A percentile compares a stretch with the other conserved stretches of the same genome.
Evolutionary conservation across 78 protist species (phyloP).

Genomic region (Thecamonas trahens): DNA sequence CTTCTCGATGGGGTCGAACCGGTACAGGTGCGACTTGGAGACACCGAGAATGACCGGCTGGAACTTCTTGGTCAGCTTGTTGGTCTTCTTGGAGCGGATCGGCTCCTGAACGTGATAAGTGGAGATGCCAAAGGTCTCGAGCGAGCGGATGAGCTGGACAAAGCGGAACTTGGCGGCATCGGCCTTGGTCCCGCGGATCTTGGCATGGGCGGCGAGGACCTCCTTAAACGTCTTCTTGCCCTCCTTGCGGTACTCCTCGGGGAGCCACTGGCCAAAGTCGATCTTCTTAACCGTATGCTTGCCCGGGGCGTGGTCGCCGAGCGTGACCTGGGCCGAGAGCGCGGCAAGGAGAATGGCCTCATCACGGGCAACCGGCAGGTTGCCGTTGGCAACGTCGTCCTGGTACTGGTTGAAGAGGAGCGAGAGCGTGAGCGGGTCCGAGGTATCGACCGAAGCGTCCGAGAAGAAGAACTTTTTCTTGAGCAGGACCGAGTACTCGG

Average conservation of each 20-base stretch:
- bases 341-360: constrained; percentile 53
- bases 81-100: neutral
- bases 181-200: constrained; percentile 40
- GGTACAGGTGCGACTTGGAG: constrained; percentile 45
- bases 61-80: neutral
- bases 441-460: constrained; percentile 45
- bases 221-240: too few relatives aligned
- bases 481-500: constrained; percentile 25
- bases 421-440: constrained; percentile 53
- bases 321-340: constrained; percentile 45
- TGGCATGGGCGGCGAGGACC: constrained; percentile 34
- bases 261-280: constrained; percentile 36
- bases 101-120: constrained; percentile 28
- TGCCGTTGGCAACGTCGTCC: constrained; percentile 40
- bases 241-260: too few relatives aligned
- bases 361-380: constrained; percentile 36
- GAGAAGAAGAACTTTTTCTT: constrained; percentile 52
- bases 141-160: constrained; percentile 47
- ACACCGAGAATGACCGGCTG: constrained; percentile 24
- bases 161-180: constrained; percentile 57
- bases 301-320: constrained; percentile 36
- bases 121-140: constrained; percentile 64
- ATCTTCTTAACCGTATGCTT: neutral
- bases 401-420: constrained; percentile 42
- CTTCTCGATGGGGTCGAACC: constrained; percentile 22